Evolutionary conservation across 2,329 filamentous ascomycete genomes (phyloP), one percentile per base, ranked within the genome.

Genomic region (Canariomyces notabilis): DNA sequence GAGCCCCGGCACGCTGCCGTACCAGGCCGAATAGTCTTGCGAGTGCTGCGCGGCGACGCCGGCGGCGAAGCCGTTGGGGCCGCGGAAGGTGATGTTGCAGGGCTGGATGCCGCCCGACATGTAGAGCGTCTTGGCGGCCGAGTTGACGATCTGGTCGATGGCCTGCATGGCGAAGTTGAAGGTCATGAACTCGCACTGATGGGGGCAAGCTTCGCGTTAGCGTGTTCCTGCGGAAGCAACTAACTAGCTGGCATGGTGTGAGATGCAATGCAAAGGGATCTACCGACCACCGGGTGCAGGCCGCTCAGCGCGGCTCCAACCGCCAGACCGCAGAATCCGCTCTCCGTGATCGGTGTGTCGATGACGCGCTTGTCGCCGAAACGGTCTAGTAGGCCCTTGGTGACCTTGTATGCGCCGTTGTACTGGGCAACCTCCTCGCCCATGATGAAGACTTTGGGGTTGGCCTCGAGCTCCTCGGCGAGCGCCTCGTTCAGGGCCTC

Each of bases 91-190:
- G 73, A 98, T 91, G 77, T 97, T 97, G 76, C 93, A 98, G 62
- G 93, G 93, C 74, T 98, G 93, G 70, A 96, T 97, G 70, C 93
- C 93, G 63, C 93, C 93, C 56, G 93, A 97, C 93, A 98, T 98
- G 79, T 98, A 98, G 66, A 98, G 91, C 48, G 93, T 98, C 80
- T 98, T 98, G 65, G 89, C 93, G 60, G 79, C 93, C 40, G 91
- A 97, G 83, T 98, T 98, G 82, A 98, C 90, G 67, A 98, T 88
- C 71, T 98, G 93, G 70, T 98, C 93, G 71, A 98, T 98, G 67
- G 93, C 89, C 76, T 98, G 93, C 93, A 98, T 98, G 70, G 93
- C 91, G 68, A 97, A 97, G 82, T 98, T 98, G 83, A 95, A 97
- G 64, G 93, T 98, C 93, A 98, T 98, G 80, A 98, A 98, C 76